Evolutionary conservation across 495 filamentous ascomycete species (phyloP), one percentile per base, ranked within the genome.

Genomic region (Aspergillus indologenus): DNA sequence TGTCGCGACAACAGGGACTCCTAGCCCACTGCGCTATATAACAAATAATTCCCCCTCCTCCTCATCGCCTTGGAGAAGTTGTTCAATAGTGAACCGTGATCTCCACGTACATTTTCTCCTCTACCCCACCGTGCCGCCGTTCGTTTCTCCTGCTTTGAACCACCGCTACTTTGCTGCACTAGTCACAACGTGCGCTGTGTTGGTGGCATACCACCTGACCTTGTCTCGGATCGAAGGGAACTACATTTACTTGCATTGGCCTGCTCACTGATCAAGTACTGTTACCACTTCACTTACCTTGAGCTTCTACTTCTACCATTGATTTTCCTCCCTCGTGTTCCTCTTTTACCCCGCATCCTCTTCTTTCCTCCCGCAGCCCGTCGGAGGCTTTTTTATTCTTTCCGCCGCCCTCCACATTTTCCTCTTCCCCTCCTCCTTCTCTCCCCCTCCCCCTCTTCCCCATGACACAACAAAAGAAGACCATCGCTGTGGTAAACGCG

Each of bases 401-500:
- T 29, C 57, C 49, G 45, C 47, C 43, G 45, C 47, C 43, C 56
- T 59, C 59, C 56, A 40, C 34, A 40, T 40, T 40, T 9, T 40
- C 12, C 34, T 29, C 34, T 24, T 54, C 42, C 20, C 45, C 56
- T 45, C 24, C 29, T 51, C 46, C 54, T 47, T 26, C 56, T 29
- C 26, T n/a, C n/a, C n/a, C n/a, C n/a, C n/a, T 58, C 50, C 48
- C 34, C 23, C 47, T 46, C 45, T 51, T 50, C 44, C 56, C 49
- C 42, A 79, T 79, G 75, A 74, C 73, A 65, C 75, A 76, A 73
- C 70, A 71, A 57, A 72, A 81, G 65, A 90, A 92, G 76, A 92
- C 86, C 49, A 91, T 96, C 64, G 92, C 90, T 64, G 87, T 94
- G 67, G 91, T 96, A 70, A 98, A 98, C 74, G 87, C 88, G 71